Evolutionary conservation across 208 protist genomes (phyloP).

Genomic region (Trypanosomatidae sp.): DNA sequence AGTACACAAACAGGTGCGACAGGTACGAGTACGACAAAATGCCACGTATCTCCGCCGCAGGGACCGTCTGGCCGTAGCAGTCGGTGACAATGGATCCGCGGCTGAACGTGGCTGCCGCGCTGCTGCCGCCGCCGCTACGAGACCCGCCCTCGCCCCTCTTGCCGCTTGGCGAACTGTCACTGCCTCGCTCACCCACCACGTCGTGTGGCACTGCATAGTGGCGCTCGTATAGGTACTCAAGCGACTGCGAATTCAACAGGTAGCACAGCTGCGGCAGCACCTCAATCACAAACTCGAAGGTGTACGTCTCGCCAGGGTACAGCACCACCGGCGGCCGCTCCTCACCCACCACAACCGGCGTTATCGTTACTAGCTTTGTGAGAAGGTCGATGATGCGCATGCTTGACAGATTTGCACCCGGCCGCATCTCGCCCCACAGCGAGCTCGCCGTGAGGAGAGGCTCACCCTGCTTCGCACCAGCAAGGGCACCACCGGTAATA

Average conservation of each 20-base stretch:
- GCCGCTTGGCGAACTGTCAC: conserved; percentile 3
- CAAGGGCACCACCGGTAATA: neutral
- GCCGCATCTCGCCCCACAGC: conserved; percentile 46
- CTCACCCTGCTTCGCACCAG: conserved; percentile 2
- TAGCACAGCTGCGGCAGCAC: conserved; percentile 74
- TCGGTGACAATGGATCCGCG: conserved; percentile 26
- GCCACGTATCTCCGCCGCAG: conserved; percentile 45
- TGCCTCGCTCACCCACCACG: conserved; percentile 1
- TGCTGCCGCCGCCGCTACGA: conserved; percentile 4
- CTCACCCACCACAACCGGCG: conserved; percentile 59
- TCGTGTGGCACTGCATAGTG: conserved; percentile 28
- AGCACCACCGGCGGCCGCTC: conserved; percentile 54
- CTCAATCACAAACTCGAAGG: conserved; percentile 80
- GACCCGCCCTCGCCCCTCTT: conserved; percentile 3
- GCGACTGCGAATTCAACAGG: conserved; percentile 55
- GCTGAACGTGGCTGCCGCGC: conserved; percentile 15
- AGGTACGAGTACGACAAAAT: conserved; percentile 51
- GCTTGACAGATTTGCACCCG: conserved; percentile 43
- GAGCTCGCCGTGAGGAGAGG: conserved; percentile 23
- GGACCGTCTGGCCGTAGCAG: conserved; percentile 33
- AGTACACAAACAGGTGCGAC: conserved; percentile 73
- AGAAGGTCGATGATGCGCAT: conserved; percentile 56
- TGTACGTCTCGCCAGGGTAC: conserved; percentile 64
- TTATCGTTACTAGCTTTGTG: conserved; percentile 52
- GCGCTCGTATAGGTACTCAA: conserved; percentile 59